Evolutionary conservation across 805 yeast species (phyloP).

Genomic region (Candida sanyiensis): DNA sequence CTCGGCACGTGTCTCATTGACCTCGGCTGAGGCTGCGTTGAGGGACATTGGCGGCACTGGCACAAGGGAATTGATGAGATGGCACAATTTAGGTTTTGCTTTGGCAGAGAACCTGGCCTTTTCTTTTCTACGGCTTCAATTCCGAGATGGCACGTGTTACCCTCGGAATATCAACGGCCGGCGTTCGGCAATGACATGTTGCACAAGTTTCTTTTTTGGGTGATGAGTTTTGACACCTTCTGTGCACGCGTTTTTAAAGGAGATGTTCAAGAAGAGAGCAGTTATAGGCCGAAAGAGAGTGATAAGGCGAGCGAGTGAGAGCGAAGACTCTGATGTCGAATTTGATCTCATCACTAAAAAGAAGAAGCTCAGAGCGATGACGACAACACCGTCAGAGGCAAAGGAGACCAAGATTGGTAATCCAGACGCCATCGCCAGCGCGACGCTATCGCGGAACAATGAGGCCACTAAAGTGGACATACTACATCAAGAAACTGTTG

Average conservation of each 20-base stretch:
- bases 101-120: background rate
- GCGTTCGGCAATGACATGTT: no score
- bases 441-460: slow-evolving; percentile 18
- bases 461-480: slow-evolving; percentile 24
- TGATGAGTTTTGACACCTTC: no score
- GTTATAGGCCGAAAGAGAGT: slow-evolving; percentile 19
- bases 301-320: slow-evolving; percentile 6
- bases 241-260: no score
- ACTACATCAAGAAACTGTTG: slow-evolving; percentile 19
- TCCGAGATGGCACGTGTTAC: background rate
- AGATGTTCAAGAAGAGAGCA: slow-evolving; percentile 37
- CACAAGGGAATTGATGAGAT: background rate
- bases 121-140: background rate
- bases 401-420: no score
- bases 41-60: slow-evolving; percentile 12
- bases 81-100: background rate
- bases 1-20: slow-evolving; percentile 33
- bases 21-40: slow-evolving; percentile 21
- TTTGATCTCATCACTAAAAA: slow-evolving; percentile 12
- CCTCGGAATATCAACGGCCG: no score
- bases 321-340: slow-evolving; percentile 9
- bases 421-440: background rate
- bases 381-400: slow-evolving; percentile 5
- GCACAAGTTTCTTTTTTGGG: no score
- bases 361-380: slow-evolving; percentile 7